phyloP scores from a whole-genome alignment of 768 basidiomycete species.

The Postia placenta region DNA sequence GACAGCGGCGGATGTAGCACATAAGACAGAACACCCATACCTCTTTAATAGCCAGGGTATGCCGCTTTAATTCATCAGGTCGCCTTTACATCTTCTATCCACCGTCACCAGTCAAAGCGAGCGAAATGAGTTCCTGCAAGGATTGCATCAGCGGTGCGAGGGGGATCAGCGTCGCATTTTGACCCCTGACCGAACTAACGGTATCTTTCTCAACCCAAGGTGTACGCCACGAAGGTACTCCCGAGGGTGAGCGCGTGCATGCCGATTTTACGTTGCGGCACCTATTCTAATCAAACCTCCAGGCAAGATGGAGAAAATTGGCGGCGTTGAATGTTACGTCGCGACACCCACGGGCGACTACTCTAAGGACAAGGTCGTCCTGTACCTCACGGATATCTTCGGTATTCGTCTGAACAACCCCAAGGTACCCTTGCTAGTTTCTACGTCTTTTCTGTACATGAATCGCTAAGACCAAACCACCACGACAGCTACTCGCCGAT shows the following conservation, averaged over 20 bases:
- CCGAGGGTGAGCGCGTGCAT: conserved; percentile 29
- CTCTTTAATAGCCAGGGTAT: no score
- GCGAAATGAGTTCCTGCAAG: conserved; percentile 52
- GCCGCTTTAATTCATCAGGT: no score
- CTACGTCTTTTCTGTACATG: not conserved
- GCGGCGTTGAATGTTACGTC: conserved; percentile 34
- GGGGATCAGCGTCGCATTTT: not conserved
- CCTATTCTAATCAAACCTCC: not conserved
- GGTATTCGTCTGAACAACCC: conserved; percentile 30
- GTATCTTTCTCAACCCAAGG: conserved; percentile 17
- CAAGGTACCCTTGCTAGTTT: conserved; percentile 12
- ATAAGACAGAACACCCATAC: no score
- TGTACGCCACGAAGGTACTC: conserved; percentile 30
- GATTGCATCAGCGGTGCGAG: conserved; percentile 48
- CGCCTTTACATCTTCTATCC: not conserved
- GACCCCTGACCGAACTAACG: not conserved
- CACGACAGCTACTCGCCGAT: conserved; percentile 23
- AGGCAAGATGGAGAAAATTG: conserved; percentile 31
- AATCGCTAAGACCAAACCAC: not conserved
- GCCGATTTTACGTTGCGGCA: no score
- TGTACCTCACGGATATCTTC: conserved; percentile 35
- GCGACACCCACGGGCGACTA: conserved; percentile 33
- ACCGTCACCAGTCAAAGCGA: not conserved
- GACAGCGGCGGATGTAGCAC: no score
- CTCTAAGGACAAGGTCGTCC: conserved; percentile 34